Conservation (phyloP, 1,284 basidiomycete genomes). For the Anthracocystis panici-leucophaei region DNA sequence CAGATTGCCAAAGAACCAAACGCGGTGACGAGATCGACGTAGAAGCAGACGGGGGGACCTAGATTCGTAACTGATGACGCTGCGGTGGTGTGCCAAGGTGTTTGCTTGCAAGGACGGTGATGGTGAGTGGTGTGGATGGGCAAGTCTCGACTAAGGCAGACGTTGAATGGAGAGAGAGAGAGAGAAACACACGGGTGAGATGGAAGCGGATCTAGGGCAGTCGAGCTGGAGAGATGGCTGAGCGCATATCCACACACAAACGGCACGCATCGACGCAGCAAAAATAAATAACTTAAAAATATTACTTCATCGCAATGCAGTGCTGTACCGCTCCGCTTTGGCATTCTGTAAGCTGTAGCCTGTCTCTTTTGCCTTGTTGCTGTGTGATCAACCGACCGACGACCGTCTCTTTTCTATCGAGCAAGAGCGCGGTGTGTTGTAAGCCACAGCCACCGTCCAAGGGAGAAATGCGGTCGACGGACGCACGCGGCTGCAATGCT, state of each 20-base stretch:
- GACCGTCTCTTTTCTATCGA: too few relatives aligned
- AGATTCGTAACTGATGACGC: not conserved
- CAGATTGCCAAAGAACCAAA: slow-evolving; percentile 1
- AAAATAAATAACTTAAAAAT: not conserved
- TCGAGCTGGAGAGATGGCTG: not conserved
- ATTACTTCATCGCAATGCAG: not conserved
- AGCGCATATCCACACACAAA: not conserved
- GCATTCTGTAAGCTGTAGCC: too few relatives aligned
- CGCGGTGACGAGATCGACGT: not conserved
- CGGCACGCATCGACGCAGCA: slow-evolving; percentile 2
- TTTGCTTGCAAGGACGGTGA: not conserved
- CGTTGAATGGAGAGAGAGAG: slow-evolving; percentile 6
- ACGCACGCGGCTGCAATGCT: not conserved
- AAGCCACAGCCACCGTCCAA: too few relatives aligned
- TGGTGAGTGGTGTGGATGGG: slow-evolving; percentile 8
- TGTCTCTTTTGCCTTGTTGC: too few relatives aligned
- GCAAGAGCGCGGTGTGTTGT: too few relatives aligned
- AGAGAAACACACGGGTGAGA: not conserved
- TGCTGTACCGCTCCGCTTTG: too few relatives aligned
- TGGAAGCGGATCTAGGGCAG: not conserved
- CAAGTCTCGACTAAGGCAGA: slow-evolving; percentile 50
- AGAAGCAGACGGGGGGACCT: not conserved
- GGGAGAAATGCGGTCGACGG: not conserved
- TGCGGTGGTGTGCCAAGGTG: too few relatives aligned
- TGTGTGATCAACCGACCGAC: too few relatives aligned